Percentiles rank a stretch among this genome's conserved stretches.
Evolutionary conservation across 1,284 basidiomycete genomes (phyloP).

Genomic region (Cutaneotrichosporon dermatis): DNA sequence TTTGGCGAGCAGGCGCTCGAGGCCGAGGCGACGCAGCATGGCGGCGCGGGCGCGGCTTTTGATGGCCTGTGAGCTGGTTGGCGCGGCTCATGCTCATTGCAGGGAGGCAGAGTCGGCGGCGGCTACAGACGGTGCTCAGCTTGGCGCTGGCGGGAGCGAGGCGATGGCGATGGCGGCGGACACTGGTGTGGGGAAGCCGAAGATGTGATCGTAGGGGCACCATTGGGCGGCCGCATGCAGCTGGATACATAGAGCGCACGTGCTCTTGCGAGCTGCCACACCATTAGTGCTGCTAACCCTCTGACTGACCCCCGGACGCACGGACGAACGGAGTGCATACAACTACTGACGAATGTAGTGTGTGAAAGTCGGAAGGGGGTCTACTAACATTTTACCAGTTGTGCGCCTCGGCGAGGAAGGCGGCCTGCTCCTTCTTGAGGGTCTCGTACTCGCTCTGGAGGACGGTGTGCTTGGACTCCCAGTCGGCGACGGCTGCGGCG

Average conservation of each 20-base stretch:
- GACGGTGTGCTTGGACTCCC: background rate
- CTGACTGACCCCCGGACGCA: no score
- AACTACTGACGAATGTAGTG: background rate
- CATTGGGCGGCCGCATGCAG: no score
- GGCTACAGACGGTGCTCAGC: no score
- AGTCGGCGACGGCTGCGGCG: background rate
- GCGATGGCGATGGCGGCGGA: no score
- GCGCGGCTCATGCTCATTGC: background rate
- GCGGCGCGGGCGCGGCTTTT: constrained; percentile 6
- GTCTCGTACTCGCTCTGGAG: background rate
- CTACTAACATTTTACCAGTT: constrained; percentile 4
- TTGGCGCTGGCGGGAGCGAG: no score
- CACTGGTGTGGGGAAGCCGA: no score
- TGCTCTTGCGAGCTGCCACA: no score
- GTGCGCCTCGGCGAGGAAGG: constrained; percentile 4
- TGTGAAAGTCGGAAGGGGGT: background rate
- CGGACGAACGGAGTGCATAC: background rate
- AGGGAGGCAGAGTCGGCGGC: background rate
- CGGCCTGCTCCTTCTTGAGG: constrained; percentile 1
- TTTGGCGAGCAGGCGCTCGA: constrained; percentile 42
- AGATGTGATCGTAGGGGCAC: no score
- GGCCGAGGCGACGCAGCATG: constrained; percentile 27
- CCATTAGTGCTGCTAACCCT: no score
- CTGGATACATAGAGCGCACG: no score
- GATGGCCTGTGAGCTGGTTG: background rate